These are phyloP conservation scores for Manihot esculenta DNA, from an alignment of 441 rosid genomes.

Conservation along the genomic window DNA sequence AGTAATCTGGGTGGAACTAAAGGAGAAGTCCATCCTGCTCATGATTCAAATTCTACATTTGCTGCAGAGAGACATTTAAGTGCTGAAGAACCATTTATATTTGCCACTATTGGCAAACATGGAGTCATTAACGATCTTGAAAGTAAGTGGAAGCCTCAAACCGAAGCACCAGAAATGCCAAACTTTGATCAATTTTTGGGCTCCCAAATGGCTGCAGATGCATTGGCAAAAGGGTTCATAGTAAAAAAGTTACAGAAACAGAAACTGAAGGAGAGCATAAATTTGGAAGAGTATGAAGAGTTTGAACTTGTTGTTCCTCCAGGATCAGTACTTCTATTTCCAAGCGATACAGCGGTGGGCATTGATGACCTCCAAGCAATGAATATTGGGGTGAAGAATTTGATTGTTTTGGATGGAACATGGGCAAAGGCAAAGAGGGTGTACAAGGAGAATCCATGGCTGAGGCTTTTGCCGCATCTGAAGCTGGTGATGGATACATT, in stretches of 20 bases:
- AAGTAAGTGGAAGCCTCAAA: slow-evolving; percentile 32
- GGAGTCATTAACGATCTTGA: slow-evolving; percentile 44
- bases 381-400: slow-evolving; percentile 50
- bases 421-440: slow-evolving; percentile 81
- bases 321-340: slow-evolving; percentile 71
- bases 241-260: slow-evolving; percentile 46
- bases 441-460: slow-evolving; percentile 88
- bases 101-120: slow-evolving; percentile 40
- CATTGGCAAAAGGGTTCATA: slow-evolving; percentile 58
- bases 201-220: slow-evolving; percentile 38
- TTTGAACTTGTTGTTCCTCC: slow-evolving; percentile 55
- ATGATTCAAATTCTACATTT: neutral
- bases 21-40: neutral
- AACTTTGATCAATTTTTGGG: slow-evolving; percentile 44
- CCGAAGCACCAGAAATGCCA: slow-evolving; percentile 7
- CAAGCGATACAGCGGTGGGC: slow-evolving; percentile 48
- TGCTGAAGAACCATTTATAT: slow-evolving; percentile 30
- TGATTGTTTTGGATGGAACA: slow-evolving; percentile 83
- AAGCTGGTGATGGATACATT: slow-evolving; percentile 55
- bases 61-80: neutral
- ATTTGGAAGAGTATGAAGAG: slow-evolving; percentile 47
- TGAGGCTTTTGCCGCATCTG: slow-evolving; percentile 72
- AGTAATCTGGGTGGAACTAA: slow-evolving; percentile 5
- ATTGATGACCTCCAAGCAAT: slow-evolving; percentile 43
- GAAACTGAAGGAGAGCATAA: slow-evolving; percentile 15